Evolutionary conservation across 176 grass and related monocot species (phyloP).

Genomic region (Avena atlantica): DNA sequence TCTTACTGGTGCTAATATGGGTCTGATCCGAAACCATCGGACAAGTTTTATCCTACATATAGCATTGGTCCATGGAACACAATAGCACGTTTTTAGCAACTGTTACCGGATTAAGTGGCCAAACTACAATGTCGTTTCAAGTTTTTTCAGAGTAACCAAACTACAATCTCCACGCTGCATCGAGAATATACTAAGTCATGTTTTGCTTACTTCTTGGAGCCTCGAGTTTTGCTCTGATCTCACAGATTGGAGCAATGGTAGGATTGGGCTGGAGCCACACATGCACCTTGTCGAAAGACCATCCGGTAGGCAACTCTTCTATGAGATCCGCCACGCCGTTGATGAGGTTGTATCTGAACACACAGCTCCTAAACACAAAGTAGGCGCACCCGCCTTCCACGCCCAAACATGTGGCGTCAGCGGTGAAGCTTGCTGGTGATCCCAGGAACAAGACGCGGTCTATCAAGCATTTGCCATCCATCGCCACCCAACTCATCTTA

Average conservation of each 20-base stretch:
- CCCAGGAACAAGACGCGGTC: neutral
- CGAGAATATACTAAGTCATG: too few species aligned
- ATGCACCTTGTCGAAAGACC: neutral
- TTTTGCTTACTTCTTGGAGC: too few species aligned
- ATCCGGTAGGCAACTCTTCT: neutral
- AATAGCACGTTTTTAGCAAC: too few species aligned
- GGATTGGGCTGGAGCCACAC: neutral
- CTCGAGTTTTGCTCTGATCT: neutral
- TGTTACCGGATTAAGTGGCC: too few species aligned
- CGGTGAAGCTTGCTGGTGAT: neutral
- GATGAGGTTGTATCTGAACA: neutral
- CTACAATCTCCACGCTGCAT: too few species aligned
- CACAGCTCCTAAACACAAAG: neutral
- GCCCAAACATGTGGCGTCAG: neutral
- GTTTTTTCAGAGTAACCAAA: too few species aligned
- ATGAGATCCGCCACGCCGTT: neutral
- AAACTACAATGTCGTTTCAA: too few species aligned
- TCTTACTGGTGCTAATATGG: too few species aligned
- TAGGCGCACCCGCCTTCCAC: neutral
- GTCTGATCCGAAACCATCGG: too few species aligned
- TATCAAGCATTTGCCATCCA: neutral
- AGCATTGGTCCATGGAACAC: too few species aligned
- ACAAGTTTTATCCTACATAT: too few species aligned
- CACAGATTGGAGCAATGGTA: neutral
- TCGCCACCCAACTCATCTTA: neutral